phyloP scores from a whole-genome alignment of 768 basidiomycete species.

The Lentinula raphanica region DNA sequence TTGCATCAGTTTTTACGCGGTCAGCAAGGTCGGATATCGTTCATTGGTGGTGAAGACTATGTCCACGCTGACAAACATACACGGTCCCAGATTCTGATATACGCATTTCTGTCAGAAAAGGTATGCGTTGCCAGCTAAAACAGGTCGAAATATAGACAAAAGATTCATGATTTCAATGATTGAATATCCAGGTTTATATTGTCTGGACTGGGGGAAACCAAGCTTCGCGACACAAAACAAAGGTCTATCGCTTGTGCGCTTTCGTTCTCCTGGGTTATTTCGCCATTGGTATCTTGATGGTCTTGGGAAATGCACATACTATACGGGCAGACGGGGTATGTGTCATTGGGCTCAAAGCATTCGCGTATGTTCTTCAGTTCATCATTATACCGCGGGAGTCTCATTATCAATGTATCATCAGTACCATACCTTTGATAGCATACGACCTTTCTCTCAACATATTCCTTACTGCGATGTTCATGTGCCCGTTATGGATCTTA shows the following conservation, averaged over 20 bases:
- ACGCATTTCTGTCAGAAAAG: slow-evolving; percentile 5
- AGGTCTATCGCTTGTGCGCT: slow-evolving; percentile 1
- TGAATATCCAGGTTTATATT: slow-evolving; percentile 8
- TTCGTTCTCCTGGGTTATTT: slow-evolving; percentile 1
- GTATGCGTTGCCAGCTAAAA: not conserved
- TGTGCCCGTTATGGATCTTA: slow-evolving; percentile 2
- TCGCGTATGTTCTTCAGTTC: not conserved
- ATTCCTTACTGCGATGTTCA: slow-evolving; percentile 6
- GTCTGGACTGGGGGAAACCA: slow-evolving; percentile 8
- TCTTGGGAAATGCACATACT: not conserved
- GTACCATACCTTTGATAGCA: not conserved
- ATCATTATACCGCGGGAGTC: too few species aligned
- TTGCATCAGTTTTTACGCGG: slow-evolving; percentile 4
- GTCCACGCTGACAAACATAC: not conserved
- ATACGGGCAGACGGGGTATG: slow-evolving; percentile 1
- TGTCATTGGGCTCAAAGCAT: slow-evolving; percentile 2
- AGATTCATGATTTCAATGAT: too few species aligned
- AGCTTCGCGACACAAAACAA: not conserved
- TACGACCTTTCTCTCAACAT: slow-evolving; percentile 5
- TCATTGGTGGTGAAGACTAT: not conserved
- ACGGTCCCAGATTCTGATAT: slow-evolving; percentile 6
- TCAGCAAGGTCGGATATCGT: not conserved
- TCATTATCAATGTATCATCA: not conserved
- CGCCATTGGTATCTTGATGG: slow-evolving; percentile 1
- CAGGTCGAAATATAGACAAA: not conserved